Evolutionary conservation across 805 yeast species (phyloP), one percentile per base, ranked within the genome.

Genomic region (Monosporozyma unispora): DNA sequence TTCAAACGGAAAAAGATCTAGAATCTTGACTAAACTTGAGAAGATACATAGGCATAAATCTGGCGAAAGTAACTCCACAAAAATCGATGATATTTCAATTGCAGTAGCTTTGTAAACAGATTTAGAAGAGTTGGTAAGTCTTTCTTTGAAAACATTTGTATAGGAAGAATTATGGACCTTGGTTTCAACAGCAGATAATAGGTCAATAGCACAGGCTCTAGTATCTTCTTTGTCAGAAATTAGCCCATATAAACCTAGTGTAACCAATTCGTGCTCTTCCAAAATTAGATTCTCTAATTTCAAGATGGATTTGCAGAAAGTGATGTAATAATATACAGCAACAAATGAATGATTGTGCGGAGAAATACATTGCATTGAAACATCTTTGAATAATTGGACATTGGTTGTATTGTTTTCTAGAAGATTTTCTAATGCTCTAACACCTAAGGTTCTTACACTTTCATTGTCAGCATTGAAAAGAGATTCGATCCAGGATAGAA

Each of bases 101-200:
- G 91, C 76, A 0, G 95, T 95, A 40, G 91, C 81, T 61, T 89
- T 89, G 70, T 84, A 90, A 4, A 93, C 88, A 6, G 88, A 86
- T 57, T 84, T 80, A 6, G 95, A 84, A 31, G 79, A 75, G 53
- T 88, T 85, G 46, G 83, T 78, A 12, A 88, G 77, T 35, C 87
- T 75, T 59, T 87, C 91, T 33, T 79, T 76, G 60, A 79, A 87
- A 21, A 76, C 76, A 7, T 75, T 75, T 2, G 82, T 69, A 14
- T 76, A 73, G 0, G 80, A 71, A 1, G 81, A 73, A 31, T 78
- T 76, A 55, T 76, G 82, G 25, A 78, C 64, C 35, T 77, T 73
- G 37, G 71, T 66, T 61, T 91, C 98, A 5, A 86, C 76, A 27
- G 74, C 75, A 40, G 77, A 78, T 49, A 91, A 65, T n/a, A 91